Conservation (phyloP, 345 rosid species). For the Syzygium aqueum region DNA sequence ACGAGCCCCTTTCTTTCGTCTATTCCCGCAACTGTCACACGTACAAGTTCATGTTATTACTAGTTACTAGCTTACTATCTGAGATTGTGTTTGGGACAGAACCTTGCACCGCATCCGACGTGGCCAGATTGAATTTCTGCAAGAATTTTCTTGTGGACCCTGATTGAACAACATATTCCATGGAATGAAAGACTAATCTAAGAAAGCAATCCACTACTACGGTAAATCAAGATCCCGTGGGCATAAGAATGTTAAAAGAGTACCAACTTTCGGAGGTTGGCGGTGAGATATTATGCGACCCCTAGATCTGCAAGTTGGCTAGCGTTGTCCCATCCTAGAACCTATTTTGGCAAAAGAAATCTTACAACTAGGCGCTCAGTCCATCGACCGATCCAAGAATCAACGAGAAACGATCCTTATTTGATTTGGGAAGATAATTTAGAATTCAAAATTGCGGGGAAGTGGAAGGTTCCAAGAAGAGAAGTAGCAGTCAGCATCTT, state of each 20-base stretch:
- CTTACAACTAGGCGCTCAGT: conserved; percentile 23
- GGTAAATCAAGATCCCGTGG: background rate
- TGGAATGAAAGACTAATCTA: background rate
- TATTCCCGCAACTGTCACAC: background rate
- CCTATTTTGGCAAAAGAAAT: conserved; percentile 6
- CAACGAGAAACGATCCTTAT: background rate
- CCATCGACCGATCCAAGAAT: conserved; percentile 7
- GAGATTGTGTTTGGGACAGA: background rate
- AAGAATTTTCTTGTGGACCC: background rate
- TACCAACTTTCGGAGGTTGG: conserved; percentile 30
- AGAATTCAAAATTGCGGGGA: background rate
- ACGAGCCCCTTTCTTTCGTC: background rate
- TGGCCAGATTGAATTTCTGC: background rate
- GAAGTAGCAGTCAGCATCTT: background rate
- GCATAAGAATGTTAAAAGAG: conserved; percentile 9
- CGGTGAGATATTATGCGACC: conserved; percentile 20
- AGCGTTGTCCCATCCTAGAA: conserved; percentile 21
- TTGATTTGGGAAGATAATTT: background rate
- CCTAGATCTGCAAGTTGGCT: conserved; percentile 45
- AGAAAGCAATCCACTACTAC: background rate
- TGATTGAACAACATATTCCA: background rate
- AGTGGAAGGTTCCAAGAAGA: background rate
- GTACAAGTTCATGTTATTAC: background rate
- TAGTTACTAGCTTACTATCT: background rate
- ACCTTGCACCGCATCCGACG: background rate